Base-by-base conservation (phyloP, 192 early-diverging fungal species). In the Coemansia sp. region DNA sequence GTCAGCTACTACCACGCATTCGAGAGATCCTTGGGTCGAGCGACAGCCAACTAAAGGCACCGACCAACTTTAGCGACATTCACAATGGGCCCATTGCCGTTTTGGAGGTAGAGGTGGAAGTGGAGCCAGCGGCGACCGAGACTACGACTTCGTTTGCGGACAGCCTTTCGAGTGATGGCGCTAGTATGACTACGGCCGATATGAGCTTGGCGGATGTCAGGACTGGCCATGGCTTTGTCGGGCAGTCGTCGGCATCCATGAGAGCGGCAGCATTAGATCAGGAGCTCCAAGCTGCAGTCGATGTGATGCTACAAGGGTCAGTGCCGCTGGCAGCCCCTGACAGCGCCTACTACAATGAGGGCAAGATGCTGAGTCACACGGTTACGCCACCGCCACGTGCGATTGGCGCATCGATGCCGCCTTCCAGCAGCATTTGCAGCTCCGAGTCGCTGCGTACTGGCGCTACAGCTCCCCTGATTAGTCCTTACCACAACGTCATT, bases 211-310 rank as follows among this genome's bases (percentile, higher is more conserved):
- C 64, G 1, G 73, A 74, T 8, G 53, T 11, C 32, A 27, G 59
- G 24, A 20, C 11, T 15, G 10, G n/a, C 34, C 20, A n/a, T 24
- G 45, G 39, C n/a, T 59, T 44, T 39, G 27, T 55, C 13, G 53
- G 56, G 1, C 50, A 56, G 39, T 67, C 65, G 29, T n/a, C 43
- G 40, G 53, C 65, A 1, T 53, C 53, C 29, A 59, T 56, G n/a
- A 15, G 65, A 6, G 39, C 67, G 3, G 70, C 65, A 15, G 53
- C 27, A 1, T 40, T 73, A 22, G 77, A 79, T 61, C 58, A 59
- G 7, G 77, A 79, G 55, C 56, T 79, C 32, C 76, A 79, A 20
- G 71, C 68, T 1, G 76, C 76, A 2, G 68, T 79, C 22, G 76
- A 79, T 53, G 49, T 65, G 47, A 70, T 79, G 67, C 61, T 79